Evolutionary conservation across 495 filamentous ascomycete species (phyloP).

Genomic region (Penicillium dipodomyicola): DNA sequence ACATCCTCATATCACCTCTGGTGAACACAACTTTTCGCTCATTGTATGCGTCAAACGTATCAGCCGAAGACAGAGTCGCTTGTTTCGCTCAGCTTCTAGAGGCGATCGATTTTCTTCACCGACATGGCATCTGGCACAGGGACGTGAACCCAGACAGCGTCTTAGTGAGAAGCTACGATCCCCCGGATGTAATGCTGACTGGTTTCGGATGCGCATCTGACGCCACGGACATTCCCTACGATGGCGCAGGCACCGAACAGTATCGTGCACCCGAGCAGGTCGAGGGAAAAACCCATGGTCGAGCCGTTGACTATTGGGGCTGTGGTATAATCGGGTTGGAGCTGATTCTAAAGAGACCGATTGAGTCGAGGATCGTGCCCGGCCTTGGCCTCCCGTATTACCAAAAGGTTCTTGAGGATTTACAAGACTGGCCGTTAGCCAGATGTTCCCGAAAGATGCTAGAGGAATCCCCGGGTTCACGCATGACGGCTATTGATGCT

Average conservation of each 20-base stretch:
- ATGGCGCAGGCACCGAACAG: not conserved
- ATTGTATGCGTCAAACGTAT: not conserved
- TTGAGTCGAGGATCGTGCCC: not conserved
- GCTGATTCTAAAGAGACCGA: not conserved
- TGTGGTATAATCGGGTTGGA: not conserved
- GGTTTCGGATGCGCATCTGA: slow-evolving; percentile 8
- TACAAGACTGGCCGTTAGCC: not conserved
- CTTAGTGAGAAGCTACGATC: slow-evolving; percentile 7
- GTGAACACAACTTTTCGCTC: slow-evolving; percentile 6
- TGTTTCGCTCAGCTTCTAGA: slow-evolving; percentile 5
- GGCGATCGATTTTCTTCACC: slow-evolving; percentile 77
- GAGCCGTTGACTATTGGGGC: not conserved
- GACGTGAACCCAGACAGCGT: slow-evolving; percentile 88
- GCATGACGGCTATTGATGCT: not conserved
- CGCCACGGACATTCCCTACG: not conserved
- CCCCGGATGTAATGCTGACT: slow-evolving; percentile 4
- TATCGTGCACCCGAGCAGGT: not conserved
- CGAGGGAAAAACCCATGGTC: not conserved
- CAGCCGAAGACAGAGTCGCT: not conserved
- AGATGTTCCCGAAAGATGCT: not conserved
- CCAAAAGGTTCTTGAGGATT: not conserved
- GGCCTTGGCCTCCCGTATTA: not conserved
- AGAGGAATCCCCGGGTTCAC: not conserved
- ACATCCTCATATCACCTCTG: slow-evolving; percentile 8
- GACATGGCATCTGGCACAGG: slow-evolving; percentile 80